Conservation (phyloP, 2,329 filamentous ascomycete species). For the Aspergillus sp. region DNA sequence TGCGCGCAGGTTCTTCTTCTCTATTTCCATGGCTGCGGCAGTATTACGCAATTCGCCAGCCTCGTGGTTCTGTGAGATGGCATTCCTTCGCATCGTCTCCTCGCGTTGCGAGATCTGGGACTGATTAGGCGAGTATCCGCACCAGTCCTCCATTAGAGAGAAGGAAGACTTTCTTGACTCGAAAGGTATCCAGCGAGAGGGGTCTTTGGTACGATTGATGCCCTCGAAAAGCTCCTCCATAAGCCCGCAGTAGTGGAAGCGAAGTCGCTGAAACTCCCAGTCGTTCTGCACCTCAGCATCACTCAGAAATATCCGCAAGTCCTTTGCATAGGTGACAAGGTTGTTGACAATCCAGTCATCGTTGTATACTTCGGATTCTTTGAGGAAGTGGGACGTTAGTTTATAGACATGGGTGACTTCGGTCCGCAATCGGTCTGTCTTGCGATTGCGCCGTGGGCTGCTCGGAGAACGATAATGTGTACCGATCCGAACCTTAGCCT, state of each 20-base stretch:
- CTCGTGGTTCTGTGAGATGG: constrained; percentile 75
- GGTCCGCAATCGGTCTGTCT: constrained; percentile 83
- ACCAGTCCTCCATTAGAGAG: constrained; percentile 98
- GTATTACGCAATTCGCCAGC: constrained; percentile 73
- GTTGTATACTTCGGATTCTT: constrained; percentile 72
- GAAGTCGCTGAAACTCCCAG: constrained; percentile 87
- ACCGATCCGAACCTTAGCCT: constrained; percentile 76
- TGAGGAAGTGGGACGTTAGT: constrained; percentile 85
- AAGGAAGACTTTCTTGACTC: constrained; percentile 95
- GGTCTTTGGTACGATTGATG: constrained; percentile 80
- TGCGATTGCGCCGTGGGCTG: constrained; percentile 75
- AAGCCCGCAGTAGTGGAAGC: constrained; percentile 90
- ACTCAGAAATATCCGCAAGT: constrained; percentile 90
- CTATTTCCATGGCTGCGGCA: constrained; percentile 92
- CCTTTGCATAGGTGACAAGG: constrained; percentile 84
- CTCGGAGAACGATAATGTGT: constrained; percentile 80
- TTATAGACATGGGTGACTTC: constrained; percentile 97
- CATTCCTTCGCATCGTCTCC: constrained; percentile 80
- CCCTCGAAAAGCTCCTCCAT: constrained; percentile 92
- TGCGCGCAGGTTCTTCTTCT: constrained; percentile 87
- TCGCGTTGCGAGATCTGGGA: constrained; percentile 77
- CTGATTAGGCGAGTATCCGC: constrained; percentile 92
- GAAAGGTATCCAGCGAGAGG: constrained; percentile 94
- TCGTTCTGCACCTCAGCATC: constrained; percentile 93
- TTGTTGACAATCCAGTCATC: constrained; percentile 92